Evolutionary conservation across 2,329 filamentous ascomycete genomes (phyloP).

Genomic region (Microthyrium microscopicum): DNA sequence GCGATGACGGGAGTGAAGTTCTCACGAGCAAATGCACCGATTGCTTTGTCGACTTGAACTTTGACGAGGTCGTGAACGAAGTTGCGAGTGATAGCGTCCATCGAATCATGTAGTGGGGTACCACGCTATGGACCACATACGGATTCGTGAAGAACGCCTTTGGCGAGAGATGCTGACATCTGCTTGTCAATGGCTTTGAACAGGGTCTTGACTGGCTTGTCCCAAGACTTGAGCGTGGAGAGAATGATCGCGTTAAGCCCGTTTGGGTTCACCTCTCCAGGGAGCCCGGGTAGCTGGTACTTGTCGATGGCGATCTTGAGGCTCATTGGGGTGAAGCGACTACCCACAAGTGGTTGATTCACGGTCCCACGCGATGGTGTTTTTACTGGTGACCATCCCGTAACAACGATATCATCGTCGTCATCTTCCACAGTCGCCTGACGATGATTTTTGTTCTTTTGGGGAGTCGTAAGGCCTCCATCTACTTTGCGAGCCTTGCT

Average conservation of each 20-base stretch:
- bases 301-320: constrained; percentile 14
- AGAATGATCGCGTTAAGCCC: constrained; percentile 18
- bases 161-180: constrained; percentile 11
- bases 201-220: constrained; percentile 13
- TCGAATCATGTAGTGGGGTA: constrained; percentile 16
- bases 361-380: no score
- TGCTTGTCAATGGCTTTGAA: constrained; percentile 12
- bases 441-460: no score
- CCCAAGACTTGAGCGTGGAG: constrained; percentile 16
- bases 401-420: no score
- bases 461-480: no score
- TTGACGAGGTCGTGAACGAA: constrained; percentile 15
- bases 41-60: constrained; percentile 14
- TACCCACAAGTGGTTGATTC: no score
- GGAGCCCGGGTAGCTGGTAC: constrained; percentile 16
- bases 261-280: constrained; percentile 19
- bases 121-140: constrained; percentile 16
- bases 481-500: no score
- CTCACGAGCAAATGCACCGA: constrained; percentile 17
- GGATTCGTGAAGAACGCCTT: constrained; percentile 14
- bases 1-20: constrained; percentile 20
- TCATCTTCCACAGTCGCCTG: no score
- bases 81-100: constrained; percentile 13
- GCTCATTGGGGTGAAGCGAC: constrained; percentile 16
- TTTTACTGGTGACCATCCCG: no score